phyloP scores from a whole-genome alignment of 345 rosid genomes.

The Brassica napus region DNA sequence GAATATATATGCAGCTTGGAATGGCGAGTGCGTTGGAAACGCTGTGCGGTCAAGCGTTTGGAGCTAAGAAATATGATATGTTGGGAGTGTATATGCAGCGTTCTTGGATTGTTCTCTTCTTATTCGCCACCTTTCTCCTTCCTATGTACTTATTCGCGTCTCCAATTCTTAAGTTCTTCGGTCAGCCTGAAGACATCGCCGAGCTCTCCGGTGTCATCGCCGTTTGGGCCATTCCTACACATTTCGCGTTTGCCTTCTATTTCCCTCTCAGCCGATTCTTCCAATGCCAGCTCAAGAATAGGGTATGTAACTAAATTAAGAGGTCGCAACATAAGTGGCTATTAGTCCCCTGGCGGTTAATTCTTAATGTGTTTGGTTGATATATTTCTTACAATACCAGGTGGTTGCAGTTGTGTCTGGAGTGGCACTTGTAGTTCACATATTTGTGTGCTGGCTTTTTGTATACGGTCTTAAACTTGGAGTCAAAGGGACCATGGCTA shows the following conservation, averaged over 20 bases:
- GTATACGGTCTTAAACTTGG: neutral
- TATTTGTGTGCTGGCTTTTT: neutral
- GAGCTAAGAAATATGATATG: constrained; percentile 70
- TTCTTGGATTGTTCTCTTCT: constrained; percentile 66
- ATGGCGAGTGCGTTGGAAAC: constrained; percentile 67
- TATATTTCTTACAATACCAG: neutral
- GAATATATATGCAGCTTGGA: constrained; percentile 47
- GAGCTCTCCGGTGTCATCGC: constrained; percentile 60
- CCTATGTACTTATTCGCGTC: constrained; percentile 58
- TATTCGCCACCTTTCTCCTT: constrained; percentile 51
- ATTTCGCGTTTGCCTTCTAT: constrained; percentile 71
- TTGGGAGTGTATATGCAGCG: constrained; percentile 78
- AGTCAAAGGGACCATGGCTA: neutral
- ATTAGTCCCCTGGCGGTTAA: neutral
- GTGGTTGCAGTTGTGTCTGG: neutral
- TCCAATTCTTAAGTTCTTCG: constrained; percentile 56
- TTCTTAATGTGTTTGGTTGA: neutral
- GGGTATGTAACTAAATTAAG: neutral
- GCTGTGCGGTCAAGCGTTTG: constrained; percentile 57
- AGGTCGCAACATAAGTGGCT: neutral
- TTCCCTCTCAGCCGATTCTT: constrained; percentile 73
- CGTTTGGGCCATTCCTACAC: constrained; percentile 61
- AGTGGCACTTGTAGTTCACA: neutral
- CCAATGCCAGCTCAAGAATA: constrained; percentile 55
- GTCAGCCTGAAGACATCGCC: constrained; percentile 67